Conservation (phyloP, 139 green algal genomes). For the Chlamydomonas sp. region DNA sequence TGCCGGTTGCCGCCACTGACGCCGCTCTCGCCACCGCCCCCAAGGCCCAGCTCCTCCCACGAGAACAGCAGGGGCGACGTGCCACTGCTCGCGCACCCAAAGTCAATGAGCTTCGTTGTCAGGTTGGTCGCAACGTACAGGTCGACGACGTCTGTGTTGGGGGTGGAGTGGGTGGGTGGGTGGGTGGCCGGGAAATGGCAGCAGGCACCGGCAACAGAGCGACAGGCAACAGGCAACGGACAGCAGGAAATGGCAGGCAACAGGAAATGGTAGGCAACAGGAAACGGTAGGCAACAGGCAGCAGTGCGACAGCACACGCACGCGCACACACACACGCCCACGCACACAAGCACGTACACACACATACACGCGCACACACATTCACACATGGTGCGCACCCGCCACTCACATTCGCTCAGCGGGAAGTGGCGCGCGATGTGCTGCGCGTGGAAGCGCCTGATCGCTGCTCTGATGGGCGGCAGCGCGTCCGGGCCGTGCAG, state of each 20-base stretch:
- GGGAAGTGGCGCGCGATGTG: not conserved
- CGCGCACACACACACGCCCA: too few relatives aligned
- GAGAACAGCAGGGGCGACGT: conserved; percentile 82
- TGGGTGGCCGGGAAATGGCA: too few relatives aligned
- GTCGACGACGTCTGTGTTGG: conserved; percentile 45
- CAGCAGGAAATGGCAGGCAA: too few relatives aligned
- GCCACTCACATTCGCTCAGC: conserved; percentile 16
- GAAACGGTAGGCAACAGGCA: too few relatives aligned
- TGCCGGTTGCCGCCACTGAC: not conserved
- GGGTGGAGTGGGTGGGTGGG: not conserved
- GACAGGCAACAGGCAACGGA: too few relatives aligned
- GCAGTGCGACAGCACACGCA: too few relatives aligned
- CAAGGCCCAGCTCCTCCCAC: conserved; percentile 26
- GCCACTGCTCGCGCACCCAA: conserved; percentile 72
- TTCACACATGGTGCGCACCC: too few relatives aligned
- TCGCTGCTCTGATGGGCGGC: not conserved
- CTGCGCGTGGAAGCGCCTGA: not conserved
- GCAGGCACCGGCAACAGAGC: too few relatives aligned
- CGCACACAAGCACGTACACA: too few relatives aligned
- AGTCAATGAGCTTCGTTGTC: conserved; percentile 73
- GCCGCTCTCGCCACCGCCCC: not conserved
- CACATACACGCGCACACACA: too few relatives aligned
- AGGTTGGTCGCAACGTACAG: conserved; percentile 66
- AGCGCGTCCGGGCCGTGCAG: conserved; percentile 22
- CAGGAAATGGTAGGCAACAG: too few relatives aligned